Evolutionary conservation across 192 early-diverging fungal genomes (phyloP), one percentile per base, ranked within the genome.

Genomic region (Backusella liffmaniae): DNA sequence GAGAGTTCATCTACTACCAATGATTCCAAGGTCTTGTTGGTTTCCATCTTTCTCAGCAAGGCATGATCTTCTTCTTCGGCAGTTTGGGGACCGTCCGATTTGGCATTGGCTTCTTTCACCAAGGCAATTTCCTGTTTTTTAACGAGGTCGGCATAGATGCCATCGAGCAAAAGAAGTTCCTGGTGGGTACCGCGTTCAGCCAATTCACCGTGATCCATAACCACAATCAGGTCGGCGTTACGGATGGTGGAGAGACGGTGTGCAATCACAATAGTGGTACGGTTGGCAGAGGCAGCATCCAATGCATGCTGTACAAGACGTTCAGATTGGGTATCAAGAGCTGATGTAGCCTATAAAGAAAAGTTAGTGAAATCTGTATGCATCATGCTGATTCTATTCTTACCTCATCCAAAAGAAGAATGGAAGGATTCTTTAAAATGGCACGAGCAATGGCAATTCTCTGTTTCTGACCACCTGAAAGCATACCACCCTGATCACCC

Each of bases 381-480:
- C 3, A 32, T 32, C 32, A 32, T 32, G 32, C 3, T 32, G 32
- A 32, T 32, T 34, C 12, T 34, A 13, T 16, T 34, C 18, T 66
- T 35, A 34, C 66, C 34, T 35, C 30, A 34, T 35, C 21, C 16
- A 49, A 49, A 49, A 49, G 46, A 49, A 49, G 84, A 18, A 98
- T 94, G n/a, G 78, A 79, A 9, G 96, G 95, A 80, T 96, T 90
- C 77, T 93, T 93, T 66, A 96, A 88, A 72, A 98, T 84, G 12
- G 95, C 94, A 36, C 96, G 88, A 29, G 96, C 96, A 86, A 98
- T 97, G 44, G 96, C 95, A 75, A 97, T 94, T 71, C 97, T 91
- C 87, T 97, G 96, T 83, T 97, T 97, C 79, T 97, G 96, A 23
- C 95, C 95, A 53, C 95, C 96, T 46, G 91, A 93, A 13, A 97